A percentile compares a stretch with the other conserved stretches of the same genome.
These are phyloP conservation scores for Fusarium sacchari DNA, from an alignment of 2,329 filamentous ascomycete genomes.

Conservation along the genomic window DNA sequence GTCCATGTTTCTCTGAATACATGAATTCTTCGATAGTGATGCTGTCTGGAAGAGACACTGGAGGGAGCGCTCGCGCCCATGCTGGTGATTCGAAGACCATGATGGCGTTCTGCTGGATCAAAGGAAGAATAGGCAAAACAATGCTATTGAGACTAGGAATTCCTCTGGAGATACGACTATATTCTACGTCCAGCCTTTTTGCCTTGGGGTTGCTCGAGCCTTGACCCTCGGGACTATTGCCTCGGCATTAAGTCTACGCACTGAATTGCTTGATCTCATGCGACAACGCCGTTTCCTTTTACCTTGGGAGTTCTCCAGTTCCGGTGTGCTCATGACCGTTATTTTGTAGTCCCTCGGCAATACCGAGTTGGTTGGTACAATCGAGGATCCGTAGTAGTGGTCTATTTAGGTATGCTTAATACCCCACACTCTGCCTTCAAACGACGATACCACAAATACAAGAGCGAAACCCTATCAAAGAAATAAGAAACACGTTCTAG, in stretches of 20 bases:
- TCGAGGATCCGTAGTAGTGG: no score
- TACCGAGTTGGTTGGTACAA: neutral
- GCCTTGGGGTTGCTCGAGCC: neutral
- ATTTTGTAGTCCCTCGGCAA: neutral
- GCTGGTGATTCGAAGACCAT: neutral
- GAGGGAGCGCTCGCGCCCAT: neutral
- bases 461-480: neutral
- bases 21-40: neutral
- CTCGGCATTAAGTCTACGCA: neutral
- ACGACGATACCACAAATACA: neutral
- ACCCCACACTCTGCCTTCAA: neutral
- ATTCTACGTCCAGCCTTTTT: neutral
- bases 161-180: neutral
- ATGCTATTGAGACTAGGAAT: no score
- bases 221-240: neutral
- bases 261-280: neutral
- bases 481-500: accelerated
- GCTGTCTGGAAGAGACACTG: neutral
- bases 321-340: no score
- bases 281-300: accelerated
- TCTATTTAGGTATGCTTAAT: neutral
- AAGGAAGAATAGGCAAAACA: neutral
- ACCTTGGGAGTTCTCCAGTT: neutral
- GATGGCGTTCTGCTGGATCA: no score
- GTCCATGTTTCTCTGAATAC: neutral